Conservation (phyloP, 139 green algal genomes). For the Chlamydomonas schloesseri region DNA sequence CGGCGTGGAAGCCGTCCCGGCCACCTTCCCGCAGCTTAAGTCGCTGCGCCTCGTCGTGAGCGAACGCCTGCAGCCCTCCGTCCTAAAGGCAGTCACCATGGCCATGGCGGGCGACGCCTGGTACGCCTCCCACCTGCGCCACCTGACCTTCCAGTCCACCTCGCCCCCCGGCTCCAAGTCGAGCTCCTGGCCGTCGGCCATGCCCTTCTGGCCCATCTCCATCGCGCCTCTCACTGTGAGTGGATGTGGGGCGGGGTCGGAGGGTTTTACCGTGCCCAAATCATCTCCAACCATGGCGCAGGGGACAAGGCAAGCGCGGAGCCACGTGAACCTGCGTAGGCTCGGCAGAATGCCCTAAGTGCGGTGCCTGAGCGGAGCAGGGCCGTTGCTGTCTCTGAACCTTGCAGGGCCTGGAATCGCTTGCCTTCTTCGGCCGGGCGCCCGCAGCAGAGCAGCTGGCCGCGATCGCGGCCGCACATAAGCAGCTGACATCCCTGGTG, state of each 20-base stretch:
- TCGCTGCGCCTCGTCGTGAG: not conserved
- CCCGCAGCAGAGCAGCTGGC: not conserved
- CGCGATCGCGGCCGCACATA: not conserved
- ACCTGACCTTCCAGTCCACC: not conserved
- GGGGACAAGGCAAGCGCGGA: too few species aligned
- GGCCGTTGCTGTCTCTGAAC: not conserved
- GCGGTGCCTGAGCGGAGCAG: not conserved
- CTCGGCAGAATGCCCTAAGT: too few species aligned
- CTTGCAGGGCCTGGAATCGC: not conserved
- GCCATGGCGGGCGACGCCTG: not conserved
- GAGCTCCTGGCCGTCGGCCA: not conserved
- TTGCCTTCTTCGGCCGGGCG: not conserved
- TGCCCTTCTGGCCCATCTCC: constrained; percentile 18
- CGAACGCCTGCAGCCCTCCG: not conserved
- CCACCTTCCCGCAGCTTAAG: not conserved
- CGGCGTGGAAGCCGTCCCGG: too few species aligned
- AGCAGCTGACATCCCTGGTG: constrained; percentile 9
- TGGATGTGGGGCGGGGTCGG: too few species aligned
- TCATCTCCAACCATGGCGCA: too few species aligned
- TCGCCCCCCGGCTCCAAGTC: not conserved
- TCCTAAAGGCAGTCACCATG: not conserved
- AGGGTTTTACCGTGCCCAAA: too few species aligned
- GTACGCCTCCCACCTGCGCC: not conserved
- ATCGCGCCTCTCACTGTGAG: not conserved
- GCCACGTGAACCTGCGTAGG: too few species aligned